Evolutionary conservation across 2,329 filamentous ascomycete genomes (phyloP).

Genomic region (Akanthomyces lecanii): DNA sequence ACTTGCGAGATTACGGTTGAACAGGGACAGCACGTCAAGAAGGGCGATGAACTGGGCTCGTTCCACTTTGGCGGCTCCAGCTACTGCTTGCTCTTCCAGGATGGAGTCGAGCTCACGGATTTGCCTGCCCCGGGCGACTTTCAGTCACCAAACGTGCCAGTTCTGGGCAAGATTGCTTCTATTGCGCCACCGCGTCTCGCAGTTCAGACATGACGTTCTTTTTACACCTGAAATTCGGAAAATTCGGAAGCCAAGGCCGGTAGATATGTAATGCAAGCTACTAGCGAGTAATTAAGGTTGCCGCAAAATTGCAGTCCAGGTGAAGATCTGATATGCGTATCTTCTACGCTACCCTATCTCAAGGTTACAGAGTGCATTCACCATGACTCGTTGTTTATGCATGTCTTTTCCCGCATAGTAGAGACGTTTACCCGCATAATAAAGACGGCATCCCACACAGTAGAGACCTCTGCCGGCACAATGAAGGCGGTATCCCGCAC

Average conservation of each 20-base stretch:
- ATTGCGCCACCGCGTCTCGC: neutral
- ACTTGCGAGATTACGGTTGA: conserved; percentile 67
- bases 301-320: no score
- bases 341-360: no score
- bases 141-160: conserved; percentile 26
- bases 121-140: conserved; percentile 26
- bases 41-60: conserved; percentile 71
- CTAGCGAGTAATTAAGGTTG: neutral
- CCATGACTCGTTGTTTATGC: no score
- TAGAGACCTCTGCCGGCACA: no score
- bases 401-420: no score
- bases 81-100: conserved; percentile 63
- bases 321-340: no score
- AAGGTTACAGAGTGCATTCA: no score
- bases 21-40: conserved; percentile 60
- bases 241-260: neutral
- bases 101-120: conserved; percentile 45
- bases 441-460: no score
- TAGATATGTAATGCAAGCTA: neutral
- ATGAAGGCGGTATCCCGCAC: no score
- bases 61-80: conserved; percentile 76
- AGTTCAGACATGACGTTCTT: neutral
- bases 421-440: no score
- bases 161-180: conserved; percentile 33
- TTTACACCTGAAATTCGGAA: neutral